Percentiles rank a stretch among this genome's conserved stretches.
phyloP scores from a whole-genome alignment of 257 asterid species.

The Coffea canephora region DNA sequence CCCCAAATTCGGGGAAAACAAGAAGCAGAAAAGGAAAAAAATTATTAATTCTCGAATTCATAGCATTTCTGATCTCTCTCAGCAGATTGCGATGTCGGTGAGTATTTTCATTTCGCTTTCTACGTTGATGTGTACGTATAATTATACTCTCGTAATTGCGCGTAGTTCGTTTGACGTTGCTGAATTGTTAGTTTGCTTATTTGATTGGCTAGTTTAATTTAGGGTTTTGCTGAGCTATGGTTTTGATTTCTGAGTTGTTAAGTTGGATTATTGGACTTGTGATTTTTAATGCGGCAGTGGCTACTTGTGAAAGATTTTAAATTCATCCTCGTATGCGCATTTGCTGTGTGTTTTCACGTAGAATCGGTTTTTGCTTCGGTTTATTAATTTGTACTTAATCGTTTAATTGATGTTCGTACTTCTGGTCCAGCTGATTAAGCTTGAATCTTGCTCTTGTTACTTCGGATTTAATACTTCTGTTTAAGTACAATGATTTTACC shows the following conservation, averaged over 20 bases:
- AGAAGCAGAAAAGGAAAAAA: neutral
- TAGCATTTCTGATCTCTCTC: neutral
- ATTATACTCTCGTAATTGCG: neutral
- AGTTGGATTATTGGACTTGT: neutral
- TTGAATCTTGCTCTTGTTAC: neutral
- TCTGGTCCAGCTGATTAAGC: neutral
- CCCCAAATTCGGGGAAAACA: neutral
- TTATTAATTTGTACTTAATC: neutral
- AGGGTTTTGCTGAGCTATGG: neutral
- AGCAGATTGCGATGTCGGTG: conserved; percentile 49
- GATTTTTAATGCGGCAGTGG: neutral
- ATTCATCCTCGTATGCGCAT: neutral
- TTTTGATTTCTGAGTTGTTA: neutral
- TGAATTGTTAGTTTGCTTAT: neutral
- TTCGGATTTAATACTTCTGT: neutral
- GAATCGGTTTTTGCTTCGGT: neutral
- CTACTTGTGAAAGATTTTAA: neutral
- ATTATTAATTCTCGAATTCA: conserved; percentile 6
- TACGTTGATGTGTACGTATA: neutral
- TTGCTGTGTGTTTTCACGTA: neutral
- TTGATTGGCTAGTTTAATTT: conserved; percentile 2
- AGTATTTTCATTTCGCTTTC: conserved; percentile 21
- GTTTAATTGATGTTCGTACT: neutral
- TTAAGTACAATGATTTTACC: neutral
- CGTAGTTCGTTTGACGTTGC: neutral